These are phyloP conservation scores for Alnus glutinosa DNA, from an alignment of 306 rosid genomes.

Conservation along the genomic window DNA sequence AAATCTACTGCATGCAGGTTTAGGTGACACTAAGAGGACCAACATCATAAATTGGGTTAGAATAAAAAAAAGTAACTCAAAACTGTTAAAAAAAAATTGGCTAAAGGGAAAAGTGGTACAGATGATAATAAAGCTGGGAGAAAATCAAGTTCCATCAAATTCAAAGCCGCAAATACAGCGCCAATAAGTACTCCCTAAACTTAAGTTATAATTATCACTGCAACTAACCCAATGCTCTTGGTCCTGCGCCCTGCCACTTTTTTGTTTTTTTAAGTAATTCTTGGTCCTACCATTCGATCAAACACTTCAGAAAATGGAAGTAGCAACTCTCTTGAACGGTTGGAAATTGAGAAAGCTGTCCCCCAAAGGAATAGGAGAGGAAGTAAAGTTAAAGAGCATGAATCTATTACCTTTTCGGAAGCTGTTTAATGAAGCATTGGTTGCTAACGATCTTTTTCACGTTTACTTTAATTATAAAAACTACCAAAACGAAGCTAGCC, in stretches of 20 bases:
- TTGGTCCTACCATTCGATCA: not conserved
- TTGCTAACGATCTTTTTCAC: not conserved
- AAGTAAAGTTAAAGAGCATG: not conserved
- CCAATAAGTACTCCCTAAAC: not conserved
- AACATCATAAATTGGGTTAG: not conserved
- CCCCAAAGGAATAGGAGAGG: not conserved
- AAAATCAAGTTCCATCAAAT: not conserved
- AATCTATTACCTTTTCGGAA: not conserved
- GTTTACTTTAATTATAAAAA: not conserved
- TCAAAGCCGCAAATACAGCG: not conserved
- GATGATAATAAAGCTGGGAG: not conserved
- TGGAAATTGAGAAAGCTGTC: not conserved
- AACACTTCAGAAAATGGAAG: not conserved
- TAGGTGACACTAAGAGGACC: not conserved
- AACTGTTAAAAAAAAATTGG: not conserved
- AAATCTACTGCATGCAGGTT: not conserved
- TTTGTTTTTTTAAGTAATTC: no score
- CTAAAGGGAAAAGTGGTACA: not conserved
- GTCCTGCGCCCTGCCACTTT: not conserved
- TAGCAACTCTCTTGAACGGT: not conserved
- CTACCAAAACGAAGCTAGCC: not conserved
- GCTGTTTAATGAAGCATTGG: not conserved
- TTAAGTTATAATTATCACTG: not conserved
- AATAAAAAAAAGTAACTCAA: not conserved
- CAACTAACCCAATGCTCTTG: not conserved